Evolutionary conservation across 768 basidiomycete species (phyloP), one percentile per base, ranked within the genome.

Genomic region (Tremella fuciformis): DNA sequence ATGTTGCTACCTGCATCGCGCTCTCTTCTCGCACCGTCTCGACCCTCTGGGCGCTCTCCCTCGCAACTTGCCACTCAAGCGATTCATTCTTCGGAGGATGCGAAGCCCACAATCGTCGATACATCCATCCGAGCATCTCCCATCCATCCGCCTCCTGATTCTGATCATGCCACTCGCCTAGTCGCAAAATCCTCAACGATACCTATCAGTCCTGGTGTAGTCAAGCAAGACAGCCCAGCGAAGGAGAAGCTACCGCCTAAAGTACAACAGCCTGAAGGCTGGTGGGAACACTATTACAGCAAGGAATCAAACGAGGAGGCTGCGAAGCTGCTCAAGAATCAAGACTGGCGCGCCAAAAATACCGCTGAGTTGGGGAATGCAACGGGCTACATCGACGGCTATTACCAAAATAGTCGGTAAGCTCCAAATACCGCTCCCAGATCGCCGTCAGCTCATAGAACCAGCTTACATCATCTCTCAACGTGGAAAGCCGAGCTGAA

Each of bases 401-500:
- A 85, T 71, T 85, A 83, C 58, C 78, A 80, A 62, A 87, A 96
- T 70, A 74, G 73, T 52, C 49, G 76, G 76, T 76, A 51, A 26
- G 76, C 61, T 49, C 13, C 8, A 40, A 21, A 40, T 42, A 8
- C 3, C 19, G 21, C 13, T 19, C n/a, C n/a, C n/a, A n/a, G n/a
- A n/a, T 58, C 56, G 3, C 21, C 18, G 18, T 37, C 8, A 46
- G 18, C 53, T 59, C n/a, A 59, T 24, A 15, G 13, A n/a, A 19
- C 0, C 21, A 86, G 96, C 1, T 80, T 99, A n/a, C 96, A 99
- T 66, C 88, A 93, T 69, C 77, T 99, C 11, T 86, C 88, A 4
- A 87, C 85, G 1, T 94, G 90, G 89, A 99, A 98, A 76, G 83
- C 88, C 0, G 93, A 98, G 69, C 81, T 97, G 39, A 86, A 85